phyloP scores from a whole-genome alignment of 331 rosid genomes.

The Rhamnella rubrinervis region DNA sequence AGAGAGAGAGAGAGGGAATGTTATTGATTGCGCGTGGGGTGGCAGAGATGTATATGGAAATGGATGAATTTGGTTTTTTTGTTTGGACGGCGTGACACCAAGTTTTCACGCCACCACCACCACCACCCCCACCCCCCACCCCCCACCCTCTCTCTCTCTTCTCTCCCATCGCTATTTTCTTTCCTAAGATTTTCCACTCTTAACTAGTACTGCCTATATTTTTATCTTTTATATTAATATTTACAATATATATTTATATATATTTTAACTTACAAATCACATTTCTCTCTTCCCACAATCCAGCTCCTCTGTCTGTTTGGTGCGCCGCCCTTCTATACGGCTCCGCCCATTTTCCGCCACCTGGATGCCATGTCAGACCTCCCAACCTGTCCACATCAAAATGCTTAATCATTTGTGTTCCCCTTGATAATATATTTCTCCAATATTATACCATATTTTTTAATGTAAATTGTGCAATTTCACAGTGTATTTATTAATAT shows the following conservation, averaged over 20 bases:
- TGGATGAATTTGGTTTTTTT: constrained; percentile 14
- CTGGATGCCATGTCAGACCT: constrained; percentile 36
- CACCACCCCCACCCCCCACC: constrained; percentile 9
- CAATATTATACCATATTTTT: no score
- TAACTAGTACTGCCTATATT: not conserved
- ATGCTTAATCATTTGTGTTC: constrained; percentile 37
- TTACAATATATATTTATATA: not conserved
- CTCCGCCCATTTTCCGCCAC: constrained; percentile 44
- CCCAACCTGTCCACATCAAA: constrained; percentile 53
- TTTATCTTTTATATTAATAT: not conserved
- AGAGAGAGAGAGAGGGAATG: constrained; percentile 23
- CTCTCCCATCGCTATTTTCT: constrained; percentile 43
- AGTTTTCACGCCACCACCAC: constrained; percentile 84
- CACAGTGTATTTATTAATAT: no score
- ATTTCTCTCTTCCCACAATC: constrained; percentile 25
- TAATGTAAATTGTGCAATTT: no score
- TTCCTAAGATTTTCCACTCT: constrained; percentile 42
- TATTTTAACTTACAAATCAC: not conserved
- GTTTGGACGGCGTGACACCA: constrained; percentile 92
- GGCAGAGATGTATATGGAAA: constrained; percentile 43
- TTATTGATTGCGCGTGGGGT: constrained; percentile 96
- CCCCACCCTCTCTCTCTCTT: not conserved
- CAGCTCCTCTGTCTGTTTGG: constrained; percentile 41
- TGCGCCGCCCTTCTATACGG: constrained; percentile 70
- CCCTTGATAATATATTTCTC: no score